Conservation (phyloP, 345 rosid genomes). For the Gossypium bickii region DNA sequence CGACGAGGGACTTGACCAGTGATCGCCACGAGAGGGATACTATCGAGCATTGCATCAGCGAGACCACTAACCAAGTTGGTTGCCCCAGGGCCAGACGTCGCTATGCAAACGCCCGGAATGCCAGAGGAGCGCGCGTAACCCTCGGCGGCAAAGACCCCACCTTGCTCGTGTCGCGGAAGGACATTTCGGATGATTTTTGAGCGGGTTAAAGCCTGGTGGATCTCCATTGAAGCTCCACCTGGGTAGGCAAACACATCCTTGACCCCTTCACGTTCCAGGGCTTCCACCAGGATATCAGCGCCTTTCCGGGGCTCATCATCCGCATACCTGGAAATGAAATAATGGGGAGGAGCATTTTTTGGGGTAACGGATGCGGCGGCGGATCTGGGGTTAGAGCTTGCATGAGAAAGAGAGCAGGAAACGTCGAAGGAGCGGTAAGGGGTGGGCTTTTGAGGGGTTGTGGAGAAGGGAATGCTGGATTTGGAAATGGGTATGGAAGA, state of each 20-base stretch:
- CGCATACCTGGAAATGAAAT: slow-evolving; percentile 40
- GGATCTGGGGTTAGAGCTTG: slow-evolving; percentile 26
- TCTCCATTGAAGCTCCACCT: slow-evolving; percentile 96
- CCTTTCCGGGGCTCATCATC: slow-evolving; percentile 87
- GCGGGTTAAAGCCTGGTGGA: slow-evolving; percentile 97
- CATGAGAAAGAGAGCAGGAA: slow-evolving; percentile 20
- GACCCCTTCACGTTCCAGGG: slow-evolving; percentile 84
- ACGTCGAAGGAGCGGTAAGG: slow-evolving; percentile 28
- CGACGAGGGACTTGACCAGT: slow-evolving; percentile 91
- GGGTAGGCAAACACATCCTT: slow-evolving; percentile 84
- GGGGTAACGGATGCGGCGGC: slow-evolving; percentile 29
- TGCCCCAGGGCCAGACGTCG: slow-evolving; percentile 96
- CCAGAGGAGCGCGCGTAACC: slow-evolving; percentile 92
- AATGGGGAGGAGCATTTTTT: slow-evolving; percentile 10
- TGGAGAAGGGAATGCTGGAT: slow-evolving; percentile 28
- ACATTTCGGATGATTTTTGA: slow-evolving; percentile 67
- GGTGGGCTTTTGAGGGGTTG: slow-evolving; percentile 9
- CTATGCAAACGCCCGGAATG: slow-evolving; percentile 82
- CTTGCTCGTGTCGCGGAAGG: slow-evolving; percentile 97
- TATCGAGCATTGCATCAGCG: slow-evolving; percentile 85
- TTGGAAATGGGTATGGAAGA: slow-evolving; percentile 24
- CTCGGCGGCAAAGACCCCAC: slow-evolving; percentile 90
- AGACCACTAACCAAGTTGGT: slow-evolving; percentile 87
- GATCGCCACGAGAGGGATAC: slow-evolving; percentile 83
- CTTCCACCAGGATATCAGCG: slow-evolving; percentile 87